Base-by-base conservation (phyloP, 306 rosid species). In the Hippophae rhamnoides region DNA sequence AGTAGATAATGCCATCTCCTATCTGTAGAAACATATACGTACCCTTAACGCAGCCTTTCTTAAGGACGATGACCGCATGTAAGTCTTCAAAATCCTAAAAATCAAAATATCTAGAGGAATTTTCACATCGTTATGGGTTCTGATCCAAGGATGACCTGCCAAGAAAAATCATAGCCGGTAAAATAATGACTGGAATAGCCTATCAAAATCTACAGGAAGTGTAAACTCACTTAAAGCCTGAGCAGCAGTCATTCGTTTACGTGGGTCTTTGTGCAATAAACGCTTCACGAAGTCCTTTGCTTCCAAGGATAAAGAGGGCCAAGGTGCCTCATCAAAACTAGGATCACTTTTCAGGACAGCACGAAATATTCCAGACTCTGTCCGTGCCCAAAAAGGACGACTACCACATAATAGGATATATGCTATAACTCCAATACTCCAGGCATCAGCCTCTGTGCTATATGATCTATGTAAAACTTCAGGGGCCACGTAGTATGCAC, bases 31-130 rank as follows among this genome's bases (percentile, higher is more conserved):
- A 61, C 43, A 56, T 43, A 59, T 52, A 82, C 89, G 13, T 68
- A 93, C 99, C 99, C 85, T 84, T 79, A 93, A 80, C 62, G 99
- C 99, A 80, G 97, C 94, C 82, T 88, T 93, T 52, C 97, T 97
- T 84, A 93, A 76, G 71, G 97, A 82, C 50, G 99, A 88, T 12
- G 99, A 93, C 70, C 86, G 86, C 80, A 93, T 68, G 63, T 88
- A 88, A 66, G 65, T 60, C 82, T 81, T 93, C 95, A 86, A 84
- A 63, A 93, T 90, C 71, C 81, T 88, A 67, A 93, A 88, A 73
- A 82, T 76, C 71, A 86, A 73, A 74, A 84, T 78, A 79, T 93
- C 99, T 11, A 93, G 85, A 9, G 97, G 94, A 64, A 86, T 87
- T 70, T 78, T 88, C 53, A 82, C 81, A 12, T 75, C 69, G 56